Conservation (phyloP, 1,139 yeast genomes). For the Suhomyces chickasaworum region DNA sequence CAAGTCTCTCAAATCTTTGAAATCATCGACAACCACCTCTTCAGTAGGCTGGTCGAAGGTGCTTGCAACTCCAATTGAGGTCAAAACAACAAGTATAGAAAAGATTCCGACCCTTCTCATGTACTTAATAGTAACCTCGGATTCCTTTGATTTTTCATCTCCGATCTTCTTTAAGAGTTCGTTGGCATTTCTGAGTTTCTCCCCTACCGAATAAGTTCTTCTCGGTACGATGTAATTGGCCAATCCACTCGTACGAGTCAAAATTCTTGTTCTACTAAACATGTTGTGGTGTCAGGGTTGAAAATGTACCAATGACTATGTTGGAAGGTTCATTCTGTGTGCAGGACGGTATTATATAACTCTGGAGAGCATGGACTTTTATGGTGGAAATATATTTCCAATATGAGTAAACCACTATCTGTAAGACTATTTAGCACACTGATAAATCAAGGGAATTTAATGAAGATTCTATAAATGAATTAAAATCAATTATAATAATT, state of each 20-base stretch:
- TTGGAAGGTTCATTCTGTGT: no score
- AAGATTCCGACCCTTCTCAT: constrained; percentile 38
- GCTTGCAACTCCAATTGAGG: constrained; percentile 40
- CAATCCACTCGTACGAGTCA: neutral
- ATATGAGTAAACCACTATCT: no score
- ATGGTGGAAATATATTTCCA: no score
- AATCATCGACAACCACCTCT: constrained; percentile 17
- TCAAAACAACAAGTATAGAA: constrained; percentile 37
- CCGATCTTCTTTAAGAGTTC: constrained; percentile 31
- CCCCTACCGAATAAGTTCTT: constrained; percentile 15
- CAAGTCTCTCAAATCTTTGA: constrained; percentile 18
- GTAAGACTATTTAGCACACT: no score
- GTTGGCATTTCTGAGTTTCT: constrained; percentile 24
- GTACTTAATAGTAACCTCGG: constrained; percentile 32
- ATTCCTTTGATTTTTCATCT: constrained; percentile 37
- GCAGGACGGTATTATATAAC: no score
- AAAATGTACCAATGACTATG: neutral
- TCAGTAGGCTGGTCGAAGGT: constrained; percentile 16
- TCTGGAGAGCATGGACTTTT: no score
- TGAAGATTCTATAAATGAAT: no score
- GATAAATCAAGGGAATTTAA: no score
- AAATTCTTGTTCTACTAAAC: neutral
- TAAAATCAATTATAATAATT: no score
- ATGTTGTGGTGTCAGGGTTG: neutral
- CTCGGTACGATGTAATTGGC: neutral